Evolutionary conservation across 2,329 filamentous ascomycete species (phyloP).

Genomic region (Colletotrichum orbiculare): DNA sequence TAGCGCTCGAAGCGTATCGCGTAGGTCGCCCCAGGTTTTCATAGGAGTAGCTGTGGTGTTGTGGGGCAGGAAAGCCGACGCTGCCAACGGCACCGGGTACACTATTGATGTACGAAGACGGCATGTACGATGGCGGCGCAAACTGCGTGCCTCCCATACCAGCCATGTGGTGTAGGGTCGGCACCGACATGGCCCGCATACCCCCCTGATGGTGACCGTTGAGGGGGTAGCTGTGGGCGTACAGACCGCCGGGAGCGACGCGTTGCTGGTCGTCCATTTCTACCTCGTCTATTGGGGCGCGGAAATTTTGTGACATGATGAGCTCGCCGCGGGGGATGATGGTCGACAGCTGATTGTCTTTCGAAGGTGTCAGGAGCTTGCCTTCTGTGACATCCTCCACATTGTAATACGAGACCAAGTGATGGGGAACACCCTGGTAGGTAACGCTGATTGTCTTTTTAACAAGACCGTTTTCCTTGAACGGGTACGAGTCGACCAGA

Average conservation of each 20-base stretch:
- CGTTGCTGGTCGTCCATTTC: conserved; percentile 47
- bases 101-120: conserved; percentile 12
- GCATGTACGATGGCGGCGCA: conserved; percentile 21
- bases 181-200: conserved; percentile 40
- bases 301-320: conserved; percentile 73
- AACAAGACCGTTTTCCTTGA: conserved; percentile 83
- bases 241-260: conserved; percentile 21
- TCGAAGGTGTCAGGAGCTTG: conserved; percentile 67
- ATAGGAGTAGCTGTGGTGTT: conserved; percentile 23
- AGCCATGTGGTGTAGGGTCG: conserved; percentile 27
- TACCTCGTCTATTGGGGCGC: conserved; percentile 71
- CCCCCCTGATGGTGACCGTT: conserved; percentile 40
- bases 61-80: conserved; percentile 20
- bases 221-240: conserved; percentile 19
- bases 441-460: conserved; percentile 94
- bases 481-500: conserved; percentile 88
- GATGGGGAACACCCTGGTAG: conserved; percentile 79
- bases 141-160: conserved; percentile 21
- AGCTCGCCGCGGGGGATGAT: conserved; percentile 69
- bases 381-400: conserved; percentile 79
- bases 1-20: conserved; percentile 23
- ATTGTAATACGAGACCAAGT: conserved; percentile 90
- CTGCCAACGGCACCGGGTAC: conserved; percentile 21
- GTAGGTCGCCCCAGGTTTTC: conserved; percentile 16
- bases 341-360: conserved; percentile 56